Conservation (phyloP, 768 basidiomycete genomes). For the Chalciporus chontae region DNA sequence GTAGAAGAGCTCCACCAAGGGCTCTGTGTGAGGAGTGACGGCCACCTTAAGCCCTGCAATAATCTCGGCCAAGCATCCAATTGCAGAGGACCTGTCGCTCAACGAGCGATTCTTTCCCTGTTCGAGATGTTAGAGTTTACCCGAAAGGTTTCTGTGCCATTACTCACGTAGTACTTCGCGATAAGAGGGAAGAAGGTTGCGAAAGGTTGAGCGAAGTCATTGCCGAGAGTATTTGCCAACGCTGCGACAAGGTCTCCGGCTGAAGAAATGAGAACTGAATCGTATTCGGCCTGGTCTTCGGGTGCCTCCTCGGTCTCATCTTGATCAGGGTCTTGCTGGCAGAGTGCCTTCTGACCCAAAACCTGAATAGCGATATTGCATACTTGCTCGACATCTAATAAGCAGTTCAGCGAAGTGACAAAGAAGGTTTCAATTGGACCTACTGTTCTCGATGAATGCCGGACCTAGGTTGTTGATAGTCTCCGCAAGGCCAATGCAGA, state of each 20-base stretch:
- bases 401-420: slow-evolving; percentile 4
- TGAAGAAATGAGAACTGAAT: slow-evolving; percentile 90
- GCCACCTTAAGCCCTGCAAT: slow-evolving; percentile 87
- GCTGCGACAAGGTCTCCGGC: slow-evolving; percentile 93
- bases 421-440: slow-evolving; percentile 27
- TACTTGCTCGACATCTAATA: slow-evolving; percentile 67
- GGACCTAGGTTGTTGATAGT: slow-evolving; percentile 91
- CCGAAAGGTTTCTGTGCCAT: not conserved
- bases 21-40: slow-evolving; percentile 80
- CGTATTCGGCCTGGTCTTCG: slow-evolving; percentile 92
- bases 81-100: slow-evolving; percentile 88
- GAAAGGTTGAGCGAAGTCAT: slow-evolving; percentile 82
- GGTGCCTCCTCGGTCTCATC: slow-evolving; percentile 83
- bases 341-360: slow-evolving; percentile 90
- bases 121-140: not conserved
- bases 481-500: slow-evolving; percentile 88
- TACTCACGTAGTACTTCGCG: slow-evolving; percentile 84
- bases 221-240: slow-evolving; percentile 79
- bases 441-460: slow-evolving; percentile 75
- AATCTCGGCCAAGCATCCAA: slow-evolving; percentile 93
- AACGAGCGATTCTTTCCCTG: slow-evolving; percentile 84
- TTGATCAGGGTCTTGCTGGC: slow-evolving; percentile 94
- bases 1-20: slow-evolving; percentile 81
- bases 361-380: slow-evolving; percentile 81
- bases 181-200: slow-evolving; percentile 85